Base-by-base conservation (phyloP, 805 yeast genomes). In the Grigorovia humatica region DNA sequence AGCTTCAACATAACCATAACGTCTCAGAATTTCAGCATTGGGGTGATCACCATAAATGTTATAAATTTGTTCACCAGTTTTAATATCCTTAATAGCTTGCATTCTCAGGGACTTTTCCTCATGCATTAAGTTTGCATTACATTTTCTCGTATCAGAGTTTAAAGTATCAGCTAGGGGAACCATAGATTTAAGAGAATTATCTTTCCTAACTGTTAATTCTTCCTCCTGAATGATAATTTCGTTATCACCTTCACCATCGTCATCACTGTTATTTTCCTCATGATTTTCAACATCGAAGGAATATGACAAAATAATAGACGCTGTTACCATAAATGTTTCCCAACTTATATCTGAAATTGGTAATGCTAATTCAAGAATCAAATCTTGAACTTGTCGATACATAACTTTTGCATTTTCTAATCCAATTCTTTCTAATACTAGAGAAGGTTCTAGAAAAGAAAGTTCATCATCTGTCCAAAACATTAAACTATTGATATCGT, bases 21-120 rank as follows among this genome's bases (percentile, higher is more conserved):
- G 77, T 60, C 99, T 77, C 51, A 93, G 71, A 35, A 93, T 75
- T 61, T 93, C 98, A n/a, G 91, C 73, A 65, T 90, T 91, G 41
- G 97, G 93, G 57, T 86, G 82, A 46, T 89, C 93, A 0, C 96
- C 95, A 65, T 93, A 91, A 0, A 88, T 84, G 68, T 91, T 91
- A 68, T 78, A 90, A 4, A 91, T 73, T 63, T 93, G 98, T 35
- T 80, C 84, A 2, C 85, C 89, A 40, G 69, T 69, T 5, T 65
- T 51, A 42, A 91, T 90, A 4, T 70, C 66, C 51, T 76, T 77
- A 9, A 78, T 78, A 1, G 95, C 78, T 47, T 76, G 74, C 95
- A 93, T 88, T n/a, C 79, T 80, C 38, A 90, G 69, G 8, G 65
- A 62, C 5, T 71, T 76, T 1, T 67, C 57, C 32, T 72, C 76